A percentile compares a stretch with the other conserved stretches of the same genome.
Evolutionary conservation across 2,329 filamentous ascomycete genomes (phyloP).

Genomic region (Alternaria metachromatica): DNA sequence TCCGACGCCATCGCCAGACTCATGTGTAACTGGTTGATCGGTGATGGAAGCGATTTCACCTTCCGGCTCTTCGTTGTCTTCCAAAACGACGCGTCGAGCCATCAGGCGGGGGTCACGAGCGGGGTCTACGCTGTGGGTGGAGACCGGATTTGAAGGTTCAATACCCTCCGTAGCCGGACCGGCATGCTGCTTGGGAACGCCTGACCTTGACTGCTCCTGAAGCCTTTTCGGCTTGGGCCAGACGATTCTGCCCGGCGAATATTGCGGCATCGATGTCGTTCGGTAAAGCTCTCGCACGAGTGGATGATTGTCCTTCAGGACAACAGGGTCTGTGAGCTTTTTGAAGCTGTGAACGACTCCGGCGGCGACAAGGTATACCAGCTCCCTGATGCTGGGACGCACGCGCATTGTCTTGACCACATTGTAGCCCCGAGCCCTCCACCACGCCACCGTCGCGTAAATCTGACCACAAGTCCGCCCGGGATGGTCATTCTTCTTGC

Average conservation of each 20-base stretch:
- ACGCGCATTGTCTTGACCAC: not conserved
- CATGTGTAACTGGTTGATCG: not conserved
- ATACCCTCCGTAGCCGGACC: no score
- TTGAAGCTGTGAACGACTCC: not conserved
- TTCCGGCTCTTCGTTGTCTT: no score
- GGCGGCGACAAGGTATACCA: not conserved
- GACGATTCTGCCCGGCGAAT: not conserved
- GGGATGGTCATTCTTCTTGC: not conserved
- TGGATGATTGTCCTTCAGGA: not conserved
- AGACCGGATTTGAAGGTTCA: no score
- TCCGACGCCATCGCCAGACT: not conserved
- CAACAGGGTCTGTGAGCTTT: not conserved
- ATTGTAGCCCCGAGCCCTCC: not conserved
- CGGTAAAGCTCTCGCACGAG: not conserved
- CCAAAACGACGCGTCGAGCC: not conserved
- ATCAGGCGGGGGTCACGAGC: not conserved
- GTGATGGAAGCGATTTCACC: not conserved
- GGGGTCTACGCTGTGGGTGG: not conserved
- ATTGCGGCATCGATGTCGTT: not conserved
- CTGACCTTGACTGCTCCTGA: not conserved
- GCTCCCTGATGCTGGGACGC: fast-evolving
- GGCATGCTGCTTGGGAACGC: not conserved
- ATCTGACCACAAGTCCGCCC: not conserved
- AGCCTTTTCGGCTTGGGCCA: not conserved
- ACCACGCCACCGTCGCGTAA: not conserved